phyloP scores from a whole-genome alignment of 176 grass and related monocot species.

The Lolium rigidum region DNA sequence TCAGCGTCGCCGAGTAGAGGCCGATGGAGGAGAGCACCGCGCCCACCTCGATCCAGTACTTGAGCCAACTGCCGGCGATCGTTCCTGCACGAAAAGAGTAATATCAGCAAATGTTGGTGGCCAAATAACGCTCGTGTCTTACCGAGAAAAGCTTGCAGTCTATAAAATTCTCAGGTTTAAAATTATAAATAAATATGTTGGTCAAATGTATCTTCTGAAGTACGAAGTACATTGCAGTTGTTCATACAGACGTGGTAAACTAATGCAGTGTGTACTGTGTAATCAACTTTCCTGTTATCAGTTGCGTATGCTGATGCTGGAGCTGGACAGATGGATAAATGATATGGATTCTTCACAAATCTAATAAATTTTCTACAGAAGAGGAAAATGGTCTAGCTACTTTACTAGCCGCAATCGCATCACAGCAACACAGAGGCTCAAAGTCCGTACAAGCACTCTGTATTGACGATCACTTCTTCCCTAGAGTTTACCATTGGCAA shows the following conservation, averaged over 20 bases:
- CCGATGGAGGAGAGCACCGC: conserved; percentile 88
- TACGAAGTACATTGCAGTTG: neutral
- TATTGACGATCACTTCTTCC: no score
- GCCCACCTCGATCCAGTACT: conserved; percentile 93
- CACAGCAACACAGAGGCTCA: neutral
- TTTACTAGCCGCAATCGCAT: neutral
- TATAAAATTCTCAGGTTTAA: neutral
- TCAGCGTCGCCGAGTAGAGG: conserved; percentile 83
- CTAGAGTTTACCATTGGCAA: neutral
- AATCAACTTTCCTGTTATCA: neutral
- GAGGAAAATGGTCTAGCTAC: neutral
- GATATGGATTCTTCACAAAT: no score
- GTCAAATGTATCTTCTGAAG: neutral
- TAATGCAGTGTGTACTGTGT: neutral
- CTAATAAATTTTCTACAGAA: neutral
- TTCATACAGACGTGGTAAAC: neutral
- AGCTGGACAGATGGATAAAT: neutral
- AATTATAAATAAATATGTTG: neutral
- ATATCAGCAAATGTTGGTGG: neutral
- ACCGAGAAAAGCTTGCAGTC: neutral
- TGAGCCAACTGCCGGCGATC: conserved; percentile 80
- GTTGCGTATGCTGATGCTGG: neutral
- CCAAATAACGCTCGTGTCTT: neutral
- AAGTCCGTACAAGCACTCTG: neutral
- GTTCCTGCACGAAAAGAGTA: conserved; percentile 37